Base-by-base conservation (phyloP, 306 rosid species). In the Acacia confusa region DNA sequence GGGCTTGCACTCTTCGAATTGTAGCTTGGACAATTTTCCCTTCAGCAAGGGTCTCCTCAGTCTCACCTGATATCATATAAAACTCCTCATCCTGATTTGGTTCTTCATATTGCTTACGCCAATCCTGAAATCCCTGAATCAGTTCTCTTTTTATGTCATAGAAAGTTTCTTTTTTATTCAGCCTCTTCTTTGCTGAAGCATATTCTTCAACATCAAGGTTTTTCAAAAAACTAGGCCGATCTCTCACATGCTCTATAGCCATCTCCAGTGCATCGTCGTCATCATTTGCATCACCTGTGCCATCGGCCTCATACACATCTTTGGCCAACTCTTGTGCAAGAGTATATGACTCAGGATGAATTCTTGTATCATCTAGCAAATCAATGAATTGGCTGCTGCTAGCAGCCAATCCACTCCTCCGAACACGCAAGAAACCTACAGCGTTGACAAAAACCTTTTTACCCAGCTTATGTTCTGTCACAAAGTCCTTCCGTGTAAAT, bases 181-280 rank as follows among this genome's bases (percentile, higher is more conserved):
- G 82, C 48, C 91, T 92, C 0, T 85, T 70, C 79, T 96, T 93
- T 63, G 67, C 83, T 58, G 52, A 41, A 57, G 99, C 96, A 88
- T 96, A 93, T 66, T 75, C 92, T 86, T 90, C 94, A 43, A 93
- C 95, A 38, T 87, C 92, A 86, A 96, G 93, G 81, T 80, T 85
- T 87, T 89, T 96, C 65, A 96, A 85, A 84, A 86, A 84, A 82
- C 87, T 86, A 83, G 99, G 98, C 19, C 93, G 86, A 34, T 96
- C 97, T 84, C 99, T 89, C 22, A 93, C 99, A 58, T 93, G 96
- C 88, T 96, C 99, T 81, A 96, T 96, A 52, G 98, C 98, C 99
- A 95, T 90, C 92, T 95, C 99, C 74, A 88, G 55, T 0, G 94
- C 98, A 85, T 95, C 99, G 52, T 95, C 98, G 44, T 95, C 98